Evolutionary conservation across 805 yeast species (phyloP), one percentile per base, ranked within the genome.

Genomic region (Starmerella floris): DNA sequence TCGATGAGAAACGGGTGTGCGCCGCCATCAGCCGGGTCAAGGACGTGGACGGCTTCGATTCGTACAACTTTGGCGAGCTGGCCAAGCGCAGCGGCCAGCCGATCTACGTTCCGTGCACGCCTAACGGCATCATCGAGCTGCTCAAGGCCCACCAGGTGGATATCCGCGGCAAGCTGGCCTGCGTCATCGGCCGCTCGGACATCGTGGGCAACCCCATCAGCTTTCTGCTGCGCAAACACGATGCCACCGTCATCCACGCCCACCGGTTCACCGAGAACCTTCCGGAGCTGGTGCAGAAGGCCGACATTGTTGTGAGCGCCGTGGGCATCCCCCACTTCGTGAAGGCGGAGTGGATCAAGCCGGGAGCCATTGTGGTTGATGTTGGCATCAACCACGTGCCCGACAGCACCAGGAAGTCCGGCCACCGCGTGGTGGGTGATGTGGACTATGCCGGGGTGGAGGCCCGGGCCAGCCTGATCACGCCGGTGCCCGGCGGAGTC

Each of bases 401-500:
- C 5, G 96, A 88, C 62, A 57, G 72, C 16, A 57, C 76, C 32
- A 79, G 75, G 53, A 82, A 82, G 62, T 73, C 80, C 13, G 96
- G 96, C 31, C 73, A 69, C 57, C 75, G 77, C 56, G 68, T 91
- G 56, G 94, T 84, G 11, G 98, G 98, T 46, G 98, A 88, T 61
- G 96, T 84, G 35, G 95, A 87, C 56, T 50, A 43, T 40, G 85
- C 69, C 54, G 79, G 68, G 38, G 66, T 76, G 23, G 84, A 81
- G 43, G 62, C 68, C 39, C 58, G 65, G 41, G 91, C 87, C 4
- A 65, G 77, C 11, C 74, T 70, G 55, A 71, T 88, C 50, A 87
- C 97, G 3, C 97, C 98, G 10, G 98, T 88, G 38, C 98, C 98
- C 21, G 97, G 97, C 56, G 97, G 97, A 54, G 97, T 88, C 47